These are phyloP conservation scores for Leucosporidium creatinivorum DNA, from an alignment of 768 basidiomycete genomes.

Conservation along the genomic window DNA sequence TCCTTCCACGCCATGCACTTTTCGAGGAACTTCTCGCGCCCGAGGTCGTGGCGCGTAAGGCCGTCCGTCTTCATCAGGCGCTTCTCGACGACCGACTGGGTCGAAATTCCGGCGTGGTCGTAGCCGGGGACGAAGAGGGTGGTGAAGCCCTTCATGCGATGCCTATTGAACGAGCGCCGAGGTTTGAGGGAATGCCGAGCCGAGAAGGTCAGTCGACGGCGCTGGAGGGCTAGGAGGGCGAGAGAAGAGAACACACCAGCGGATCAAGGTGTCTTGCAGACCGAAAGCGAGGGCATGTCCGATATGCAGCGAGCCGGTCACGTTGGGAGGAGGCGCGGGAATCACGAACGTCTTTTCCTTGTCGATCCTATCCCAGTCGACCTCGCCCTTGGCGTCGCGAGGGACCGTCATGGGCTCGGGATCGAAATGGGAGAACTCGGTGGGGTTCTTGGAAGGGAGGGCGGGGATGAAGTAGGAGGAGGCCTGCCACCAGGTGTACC, in stretches of 20 bases:
- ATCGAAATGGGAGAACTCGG: conserved; percentile 31
- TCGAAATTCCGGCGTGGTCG: conserved; percentile 97
- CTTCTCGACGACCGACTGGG: conserved; percentile 95
- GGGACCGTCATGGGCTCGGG: conserved; percentile 24
- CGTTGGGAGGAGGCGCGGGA: conserved; percentile 88
- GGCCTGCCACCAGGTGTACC: conserved; percentile 91
- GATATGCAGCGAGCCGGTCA: conserved; percentile 90
- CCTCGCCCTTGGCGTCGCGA: conserved; percentile 44
- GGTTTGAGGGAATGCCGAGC: neutral
- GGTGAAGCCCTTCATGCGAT: conserved; percentile 90
- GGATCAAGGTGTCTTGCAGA: conserved; percentile 78
- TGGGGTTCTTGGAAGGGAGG: conserved; percentile 16
- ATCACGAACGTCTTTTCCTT: conserved; percentile 71
- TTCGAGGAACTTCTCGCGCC: conserved; percentile 80
- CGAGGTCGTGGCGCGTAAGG: conserved; percentile 84
- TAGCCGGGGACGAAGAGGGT: conserved; percentile 88
- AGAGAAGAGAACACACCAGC: conserved; percentile 60
- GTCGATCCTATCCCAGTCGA: conserved; percentile 84
- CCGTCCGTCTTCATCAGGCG: conserved; percentile 74
- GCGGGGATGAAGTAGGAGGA: conserved; percentile 27
- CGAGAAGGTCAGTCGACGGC: neutral
- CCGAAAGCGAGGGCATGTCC: conserved; percentile 89
- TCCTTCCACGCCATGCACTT: conserved; percentile 96
- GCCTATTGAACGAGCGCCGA: conserved; percentile 50
- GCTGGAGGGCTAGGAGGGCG: neutral